Base-by-base conservation (phyloP, 176 grass and related monocot species). In the Oryza longistaminata region DNA sequence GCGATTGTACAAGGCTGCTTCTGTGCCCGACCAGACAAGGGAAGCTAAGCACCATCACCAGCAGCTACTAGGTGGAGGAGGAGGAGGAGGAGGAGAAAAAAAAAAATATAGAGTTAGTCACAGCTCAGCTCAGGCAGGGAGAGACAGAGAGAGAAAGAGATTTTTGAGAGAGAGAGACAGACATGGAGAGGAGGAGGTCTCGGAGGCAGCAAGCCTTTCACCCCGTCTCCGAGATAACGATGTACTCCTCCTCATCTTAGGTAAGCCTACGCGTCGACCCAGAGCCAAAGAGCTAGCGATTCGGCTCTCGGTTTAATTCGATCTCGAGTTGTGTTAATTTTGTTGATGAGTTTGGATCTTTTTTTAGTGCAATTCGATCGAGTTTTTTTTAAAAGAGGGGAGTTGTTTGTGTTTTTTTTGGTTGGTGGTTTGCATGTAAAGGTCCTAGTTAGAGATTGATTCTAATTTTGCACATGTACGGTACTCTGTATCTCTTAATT, bases 1-100 rank as follows among this genome's bases (percentile, higher is more conserved):
- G 96, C 90, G 93, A 99, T 99, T 94, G 93, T 91, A 92, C 85
- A 87, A 72, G 82, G 71, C 90, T 65, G 83, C 68, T 17, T 58
- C 53, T 68, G 62, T 45, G 27, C 88, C 84, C 62, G 88, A 87
- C 80, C 88, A 78, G 88, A 89, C 72, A 93, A 90, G 44, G 70
- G 34, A 21, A 62, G 58, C 58, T 62, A 62, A 62, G 55, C 9
- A 48, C 5, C 37, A 39, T 5, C 37, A 42, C 7, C 40, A 43
- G 42, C 42, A 43, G 42, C 42, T 10, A 10, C 19, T 24, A 24
- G 64, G 68, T 78, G 78, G 25, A 43, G 42, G 42, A 43, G 34
- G 29, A 31, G 40, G 42, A 22, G 64, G 62, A 81, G 78, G 24
- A 40, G 39, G 3, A n/a, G n/a, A n/a, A n/a, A 42, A 2, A 49